A percentile compares a stretch with the other conserved stretches of the same genome.
Evolutionary conservation across 2,329 filamentous ascomycete species (phyloP).

Genomic region (Ophiobolus disseminans): DNA sequence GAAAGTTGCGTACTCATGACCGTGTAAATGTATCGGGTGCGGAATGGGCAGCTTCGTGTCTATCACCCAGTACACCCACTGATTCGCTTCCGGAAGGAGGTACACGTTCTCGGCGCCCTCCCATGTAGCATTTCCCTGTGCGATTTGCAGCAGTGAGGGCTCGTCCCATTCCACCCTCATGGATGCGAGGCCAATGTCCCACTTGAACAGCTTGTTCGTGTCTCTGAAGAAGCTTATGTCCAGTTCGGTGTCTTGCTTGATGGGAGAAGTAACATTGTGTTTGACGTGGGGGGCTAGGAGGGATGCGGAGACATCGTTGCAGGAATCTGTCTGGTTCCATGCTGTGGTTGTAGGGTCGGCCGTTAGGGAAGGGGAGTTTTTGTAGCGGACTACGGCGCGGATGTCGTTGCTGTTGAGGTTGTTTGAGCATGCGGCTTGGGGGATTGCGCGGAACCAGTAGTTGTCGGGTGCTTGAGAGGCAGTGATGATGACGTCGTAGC

Average conservation of each 20-base stretch:
- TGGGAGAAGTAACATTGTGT: constrained; percentile 18
- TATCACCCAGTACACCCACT: neutral
- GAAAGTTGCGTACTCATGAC: neutral
- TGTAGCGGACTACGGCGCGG: constrained; percentile 48
- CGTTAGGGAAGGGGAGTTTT: constrained; percentile 14
- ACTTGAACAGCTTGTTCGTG: constrained; percentile 25
- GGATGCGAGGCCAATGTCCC: constrained; percentile 50
- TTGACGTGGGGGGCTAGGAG: constrained; percentile 29
- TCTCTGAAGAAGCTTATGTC: constrained; percentile 19
- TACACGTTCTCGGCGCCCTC: neutral
- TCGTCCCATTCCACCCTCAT: constrained; percentile 56
- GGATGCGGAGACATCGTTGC: constrained; percentile 41
- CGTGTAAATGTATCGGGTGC: neutral
- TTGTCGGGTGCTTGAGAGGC: constrained; percentile 25
- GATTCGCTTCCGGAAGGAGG: constrained; percentile 1
- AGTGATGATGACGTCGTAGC: constrained; percentile 38
- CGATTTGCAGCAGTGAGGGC: constrained; percentile 52
- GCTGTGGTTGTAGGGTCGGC: constrained; percentile 39
- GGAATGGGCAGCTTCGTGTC: neutral
- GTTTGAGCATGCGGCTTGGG: constrained; percentile 25
- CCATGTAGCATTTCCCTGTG: constrained; percentile 17
- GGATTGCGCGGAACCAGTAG: constrained; percentile 37
- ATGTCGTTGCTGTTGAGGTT: constrained; percentile 36
- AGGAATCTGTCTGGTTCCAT: constrained; percentile 33
- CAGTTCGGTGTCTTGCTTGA: constrained; percentile 13